Base-by-base conservation (phyloP, 345 rosid species). In the Populus tremula region DNA sequence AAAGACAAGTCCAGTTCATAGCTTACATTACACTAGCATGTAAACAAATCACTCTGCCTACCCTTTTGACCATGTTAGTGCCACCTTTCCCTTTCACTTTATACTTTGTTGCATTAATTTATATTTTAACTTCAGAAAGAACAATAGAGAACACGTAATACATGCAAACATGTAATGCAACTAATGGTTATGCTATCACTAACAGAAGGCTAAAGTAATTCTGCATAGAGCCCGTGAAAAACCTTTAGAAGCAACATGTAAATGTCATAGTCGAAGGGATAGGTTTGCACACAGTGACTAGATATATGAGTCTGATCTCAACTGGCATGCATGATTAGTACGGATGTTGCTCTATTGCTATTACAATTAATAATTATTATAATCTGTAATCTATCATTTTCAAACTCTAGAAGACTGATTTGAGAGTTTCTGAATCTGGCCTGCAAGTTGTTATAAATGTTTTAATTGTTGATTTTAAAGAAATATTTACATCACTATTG, bases 61-160 rank as follows among this genome's bases (percentile, higher is more conserved):
- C 73, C 82, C 75, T 90, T 88, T 87, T 88, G 86, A 85, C 91
- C 86, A 87, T 31, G 80, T 76, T 86, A 89, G 87, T 88, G 91
- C 85, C 81, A 62, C 76, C 85, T 86, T 82, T 87, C 61, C 82
- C 77, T 61, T 54, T 78, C 81, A 69, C 36, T 36, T 18, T 39
- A 71, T 25, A 36, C 50, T 50, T 53, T n/a, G 29, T 23, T 62
- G 25, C 31, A 27, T 76, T 23, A 9, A 2, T 8, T 20, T 13
- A 27, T 66, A 14, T 18, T 18, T 41, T 4, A 59, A 72, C 31
- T 64, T n/a, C 8, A 3, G 21, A 39, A 54, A 38, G 20, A 70
- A 35, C 72, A 70, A 59, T 21, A 6, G 18, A 74, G 74, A 76
- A 78, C 56, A 82, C 76, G 79, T 79, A 68, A 81, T 54, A 83